These are phyloP conservation scores for Dalbergia oliveri DNA, from an alignment of 306 rosid species.

Conservation along the genomic window DNA sequence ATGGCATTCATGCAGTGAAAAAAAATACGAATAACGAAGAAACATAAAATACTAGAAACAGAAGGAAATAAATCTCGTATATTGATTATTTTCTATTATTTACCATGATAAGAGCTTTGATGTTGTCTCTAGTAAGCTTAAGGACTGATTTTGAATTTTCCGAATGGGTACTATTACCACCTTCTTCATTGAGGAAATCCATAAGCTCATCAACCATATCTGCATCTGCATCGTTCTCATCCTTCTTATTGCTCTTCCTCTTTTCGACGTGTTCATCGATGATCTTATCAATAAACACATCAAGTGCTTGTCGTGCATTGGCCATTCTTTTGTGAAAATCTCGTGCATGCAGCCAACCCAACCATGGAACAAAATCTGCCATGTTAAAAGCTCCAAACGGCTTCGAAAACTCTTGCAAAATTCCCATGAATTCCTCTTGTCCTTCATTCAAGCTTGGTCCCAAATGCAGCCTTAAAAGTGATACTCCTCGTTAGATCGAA, in stretches of 20 bases:
- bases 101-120: constrained; percentile 87
- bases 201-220: constrained; percentile 86
- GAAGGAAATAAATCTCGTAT: too few relatives aligned
- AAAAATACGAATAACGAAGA: too few relatives aligned
- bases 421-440: constrained; percentile 70
- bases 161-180: not conserved
- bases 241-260: constrained; percentile 24
- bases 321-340: constrained; percentile 59
- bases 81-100: too few relatives aligned
- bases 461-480: constrained; percentile 73
- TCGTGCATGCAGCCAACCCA: constrained; percentile 68
- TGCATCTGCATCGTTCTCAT: constrained; percentile 32
- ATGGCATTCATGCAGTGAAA: too few relatives aligned
- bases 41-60: too few relatives aligned
- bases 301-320: constrained; percentile 64
- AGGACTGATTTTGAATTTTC: constrained; percentile 47
- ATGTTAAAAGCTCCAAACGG: constrained; percentile 80
- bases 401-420: constrained; percentile 77
- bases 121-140: constrained; percentile 68
- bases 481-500: constrained; percentile 64
- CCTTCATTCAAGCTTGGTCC: constrained; percentile 56
- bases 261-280: constrained; percentile 70
- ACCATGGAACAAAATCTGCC: constrained; percentile 65
- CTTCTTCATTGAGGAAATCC: constrained; percentile 61
- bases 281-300: constrained; percentile 65